Evolutionary conservation across 2,329 filamentous ascomycete genomes (phyloP), one percentile per base, ranked within the genome.

Genomic region (Colletotrichum salicis): DNA sequence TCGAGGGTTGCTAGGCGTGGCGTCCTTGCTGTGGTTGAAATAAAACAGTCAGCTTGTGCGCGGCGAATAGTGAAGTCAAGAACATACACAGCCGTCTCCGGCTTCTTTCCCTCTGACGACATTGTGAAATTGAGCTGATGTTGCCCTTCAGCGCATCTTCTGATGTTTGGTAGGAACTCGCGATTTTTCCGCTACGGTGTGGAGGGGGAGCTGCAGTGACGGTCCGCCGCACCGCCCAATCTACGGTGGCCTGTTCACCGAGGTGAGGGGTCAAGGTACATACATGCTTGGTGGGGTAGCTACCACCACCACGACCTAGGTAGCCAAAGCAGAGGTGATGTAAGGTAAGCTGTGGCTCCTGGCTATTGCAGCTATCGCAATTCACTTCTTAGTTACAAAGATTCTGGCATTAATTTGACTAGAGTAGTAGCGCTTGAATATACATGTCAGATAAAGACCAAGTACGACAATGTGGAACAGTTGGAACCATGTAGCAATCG

Each of bases 1-100:
- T 77, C 94, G 89, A 58, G 93, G 92, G 82, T 97, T 97, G 72
- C 92, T 93, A 59, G 88, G 81, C 52, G 89, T 84, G 37, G 82
- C 82, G 80, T 87, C 87, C 77, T 87, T 85, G 74, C 84, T 84
- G 67, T 27, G 10, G 24, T 41, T 11, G 41, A 70, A 64, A n/a
- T 56, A 70, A 61, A 15, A 33, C 6, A 19, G 67, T 72, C 29
- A 72, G 70, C 15, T 12, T 54, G n/a, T 12, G 19, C 3, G 1
- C 52, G 8, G 7, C 29, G n/a, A 22, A 6, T 10, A 31, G 4
- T 11, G 19, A 19, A 19, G n/a, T 19, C 1, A 1, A 13, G 33
- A 11, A 24, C 0, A 27, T 67, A 71, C 70, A 61, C 63, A 52
- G 70, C 29, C 35, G 55, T 72, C 52, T 67, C 67, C 37, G 62